These are phyloP conservation scores for Pseudozyma tsukubaensis DNA, from an alignment of 1,284 basidiomycete species.

Conservation along the genomic window DNA sequence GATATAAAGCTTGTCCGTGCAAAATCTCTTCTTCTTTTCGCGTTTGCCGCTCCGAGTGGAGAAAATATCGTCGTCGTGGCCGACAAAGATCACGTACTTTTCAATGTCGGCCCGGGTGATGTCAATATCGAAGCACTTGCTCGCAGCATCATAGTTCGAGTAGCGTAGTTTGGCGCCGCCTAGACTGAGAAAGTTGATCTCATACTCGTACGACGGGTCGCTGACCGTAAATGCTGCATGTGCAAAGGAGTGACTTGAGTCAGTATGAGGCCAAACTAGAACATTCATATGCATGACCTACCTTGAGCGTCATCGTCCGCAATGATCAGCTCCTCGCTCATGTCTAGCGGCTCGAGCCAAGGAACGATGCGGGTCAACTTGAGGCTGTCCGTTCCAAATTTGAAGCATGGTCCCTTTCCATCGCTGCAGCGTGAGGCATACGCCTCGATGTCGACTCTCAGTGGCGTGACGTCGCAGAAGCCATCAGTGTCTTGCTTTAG, in stretches of 20 bases:
- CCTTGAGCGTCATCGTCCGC: not conserved
- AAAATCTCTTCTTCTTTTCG: too few species aligned
- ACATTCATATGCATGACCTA: not conserved
- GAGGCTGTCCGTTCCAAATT: not conserved
- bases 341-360: conserved; percentile 16
- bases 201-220: conserved; percentile 5
- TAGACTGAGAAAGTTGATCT: conserved; percentile 3
- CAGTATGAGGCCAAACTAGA: not conserved
- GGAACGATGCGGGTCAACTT: not conserved
- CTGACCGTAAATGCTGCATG: conserved; percentile 7
- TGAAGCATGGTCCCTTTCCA: conserved; percentile 12
- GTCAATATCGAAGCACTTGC: conserved; percentile 4
- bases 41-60: too few species aligned
- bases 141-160: conserved; percentile 10
- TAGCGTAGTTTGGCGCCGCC: conserved; percentile 5
- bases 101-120: not conserved
- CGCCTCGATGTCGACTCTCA: not conserved
- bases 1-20: too few species aligned
- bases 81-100: not conserved
- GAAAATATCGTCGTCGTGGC: not conserved
- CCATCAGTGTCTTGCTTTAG: not conserved
- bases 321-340: not conserved
- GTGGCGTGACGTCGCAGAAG: conserved; percentile 3
- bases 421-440: conserved; percentile 2
- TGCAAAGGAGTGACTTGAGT: not conserved